Conservation (phyloP, 202 grass and related monocot species). For the Musa balbisiana region DNA sequence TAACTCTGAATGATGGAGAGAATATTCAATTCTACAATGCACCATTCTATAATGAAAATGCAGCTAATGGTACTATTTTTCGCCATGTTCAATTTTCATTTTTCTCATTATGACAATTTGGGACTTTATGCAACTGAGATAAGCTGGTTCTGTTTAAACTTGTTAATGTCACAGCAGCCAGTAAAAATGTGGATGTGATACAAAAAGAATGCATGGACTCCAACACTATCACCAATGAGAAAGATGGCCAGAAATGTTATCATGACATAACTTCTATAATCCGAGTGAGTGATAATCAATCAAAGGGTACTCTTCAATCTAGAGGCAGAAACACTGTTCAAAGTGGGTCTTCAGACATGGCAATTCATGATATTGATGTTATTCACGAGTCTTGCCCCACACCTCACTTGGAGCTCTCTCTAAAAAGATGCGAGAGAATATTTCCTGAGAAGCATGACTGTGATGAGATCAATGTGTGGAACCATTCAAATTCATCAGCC, state of each 20-base stretch:
- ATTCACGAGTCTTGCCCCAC: slow-evolving; percentile 30
- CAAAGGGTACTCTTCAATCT: slow-evolving; percentile 21
- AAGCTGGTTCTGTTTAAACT: background rate
- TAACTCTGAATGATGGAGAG: slow-evolving; percentile 11
- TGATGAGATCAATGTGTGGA: slow-evolving; percentile 56
- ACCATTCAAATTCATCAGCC: slow-evolving; percentile 86
- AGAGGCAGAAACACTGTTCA: slow-evolving; percentile 1
- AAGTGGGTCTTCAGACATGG: background rate
- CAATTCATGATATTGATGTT: slow-evolving; percentile 21
- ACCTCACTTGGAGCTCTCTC: slow-evolving; percentile 66
- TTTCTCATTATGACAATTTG: background rate
- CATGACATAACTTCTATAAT: slow-evolving; percentile 34
- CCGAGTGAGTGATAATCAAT: slow-evolving; percentile 39
- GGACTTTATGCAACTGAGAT: background rate
- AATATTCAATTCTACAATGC: background rate
- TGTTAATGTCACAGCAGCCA: slow-evolving; percentile 24
- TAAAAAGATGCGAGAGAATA: slow-evolving; percentile 69
- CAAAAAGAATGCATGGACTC: slow-evolving; percentile 17
- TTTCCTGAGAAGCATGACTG: slow-evolving; percentile 43
- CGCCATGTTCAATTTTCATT: background rate
- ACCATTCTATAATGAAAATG: background rate
- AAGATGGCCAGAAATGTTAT: slow-evolving; percentile 20
- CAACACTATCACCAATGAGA: slow-evolving; percentile 16
- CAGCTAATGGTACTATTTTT: background rate
- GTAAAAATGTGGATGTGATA: slow-evolving; percentile 21